Evolutionary conservation across 169 alveolate genomes (phyloP).

Genomic region (Cryptosporidium sp.): DNA sequence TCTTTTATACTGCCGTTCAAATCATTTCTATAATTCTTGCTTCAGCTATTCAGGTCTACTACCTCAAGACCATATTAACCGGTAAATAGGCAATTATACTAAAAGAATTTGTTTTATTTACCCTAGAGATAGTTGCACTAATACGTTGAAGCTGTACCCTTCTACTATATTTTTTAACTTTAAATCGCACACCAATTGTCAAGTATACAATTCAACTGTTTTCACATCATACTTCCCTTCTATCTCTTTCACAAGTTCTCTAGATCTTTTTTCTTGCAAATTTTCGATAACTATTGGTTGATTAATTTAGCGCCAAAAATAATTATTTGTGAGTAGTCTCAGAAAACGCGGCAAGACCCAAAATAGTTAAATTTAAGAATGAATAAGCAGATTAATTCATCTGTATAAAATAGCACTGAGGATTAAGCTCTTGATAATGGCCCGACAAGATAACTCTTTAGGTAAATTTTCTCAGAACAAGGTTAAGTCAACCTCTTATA

Average conservation of each 20-base stretch:
- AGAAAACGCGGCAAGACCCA: background rate
- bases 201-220: no score
- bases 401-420: background rate
- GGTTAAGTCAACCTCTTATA: background rate
- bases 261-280: background rate
- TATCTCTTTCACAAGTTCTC: background rate
- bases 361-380: no score
- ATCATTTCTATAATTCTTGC: constrained; percentile 22
- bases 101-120: no score
- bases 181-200: no score
- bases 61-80: constrained; percentile 16
- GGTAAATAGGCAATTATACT: background rate
- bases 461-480: background rate
- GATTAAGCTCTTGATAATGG: background rate
- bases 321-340: background rate
- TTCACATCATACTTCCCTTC: no score
- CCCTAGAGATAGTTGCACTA: background rate
- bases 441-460: background rate
- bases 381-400: background rate
- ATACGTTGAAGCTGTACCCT: background rate
- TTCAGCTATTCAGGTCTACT: constrained; percentile 15
- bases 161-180: background rate
- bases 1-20: constrained; percentile 44
- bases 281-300: no score
- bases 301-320: background rate